These are phyloP conservation scores for Ophiostoma piceae DNA, from an alignment of 2,329 filamentous ascomycete species.

Conservation along the genomic window DNA sequence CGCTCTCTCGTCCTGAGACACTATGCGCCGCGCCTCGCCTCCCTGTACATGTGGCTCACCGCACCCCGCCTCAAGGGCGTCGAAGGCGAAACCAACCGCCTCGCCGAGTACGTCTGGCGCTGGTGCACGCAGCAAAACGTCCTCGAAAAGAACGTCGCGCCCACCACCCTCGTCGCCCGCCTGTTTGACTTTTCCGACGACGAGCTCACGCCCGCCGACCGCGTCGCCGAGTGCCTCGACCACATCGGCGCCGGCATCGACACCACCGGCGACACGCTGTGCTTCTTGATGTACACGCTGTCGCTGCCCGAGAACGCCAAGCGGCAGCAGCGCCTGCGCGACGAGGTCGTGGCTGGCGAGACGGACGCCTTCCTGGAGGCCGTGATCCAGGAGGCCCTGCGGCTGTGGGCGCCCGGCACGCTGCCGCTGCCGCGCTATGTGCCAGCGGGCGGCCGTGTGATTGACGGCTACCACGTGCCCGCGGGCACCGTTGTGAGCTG, in stretches of 20 bases:
- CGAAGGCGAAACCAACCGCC: slow-evolving; percentile 11
- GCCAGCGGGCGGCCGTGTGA: not conserved
- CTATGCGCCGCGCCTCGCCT: slow-evolving; percentile 12
- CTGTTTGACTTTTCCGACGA: slow-evolving; percentile 13
- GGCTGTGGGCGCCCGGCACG: slow-evolving; percentile 58
- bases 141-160: slow-evolving; percentile 7
- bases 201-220: slow-evolving; percentile 16
- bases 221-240: slow-evolving; percentile 59
- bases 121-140: slow-evolving; percentile 7
- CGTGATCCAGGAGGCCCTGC: slow-evolving; percentile 55
- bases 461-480: slow-evolving; percentile 42
- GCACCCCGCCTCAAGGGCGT: slow-evolving; percentile 10
- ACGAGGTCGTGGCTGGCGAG: slow-evolving; percentile 37
- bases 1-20: slow-evolving; percentile 16
- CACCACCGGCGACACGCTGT: slow-evolving; percentile 63
- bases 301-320: slow-evolving; percentile 51
- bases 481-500: slow-evolving; percentile 52
- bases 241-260: slow-evolving; percentile 68
- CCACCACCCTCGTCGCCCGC: slow-evolving; percentile 15
- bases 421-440: slow-evolving; percentile 59
- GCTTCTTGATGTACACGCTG: slow-evolving; percentile 65
- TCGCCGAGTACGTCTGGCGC: slow-evolving; percentile 18
- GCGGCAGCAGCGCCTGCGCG: slow-evolving; percentile 48
- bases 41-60: not conserved
- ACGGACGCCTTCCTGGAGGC: slow-evolving; percentile 45